Percentiles rank a stretch among this genome's conserved stretches.
phyloP scores from a whole-genome alignment of 2,329 filamentous ascomycete species.

The Huntiella decipiens region DNA sequence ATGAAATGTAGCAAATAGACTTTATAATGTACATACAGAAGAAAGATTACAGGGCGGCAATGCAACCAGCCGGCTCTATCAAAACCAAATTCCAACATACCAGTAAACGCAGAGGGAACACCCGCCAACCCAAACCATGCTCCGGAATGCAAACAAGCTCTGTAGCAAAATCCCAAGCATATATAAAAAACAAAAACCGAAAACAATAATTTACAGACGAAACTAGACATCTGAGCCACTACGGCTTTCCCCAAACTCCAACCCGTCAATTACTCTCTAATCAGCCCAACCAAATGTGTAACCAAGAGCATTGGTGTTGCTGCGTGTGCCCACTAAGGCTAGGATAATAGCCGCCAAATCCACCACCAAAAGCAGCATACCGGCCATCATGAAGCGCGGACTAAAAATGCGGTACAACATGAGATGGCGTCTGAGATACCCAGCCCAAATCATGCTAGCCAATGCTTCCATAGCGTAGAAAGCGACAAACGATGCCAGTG shows the following conservation, averaged over 20 bases:
- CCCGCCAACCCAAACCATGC: too few relatives aligned
- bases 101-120: too few relatives aligned
- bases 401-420: slow-evolving; percentile 94
- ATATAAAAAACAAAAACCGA: not conserved
- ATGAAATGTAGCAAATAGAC: too few relatives aligned
- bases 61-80: too few relatives aligned
- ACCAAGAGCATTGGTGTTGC: slow-evolving; percentile 57
- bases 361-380: slow-evolving; percentile 50
- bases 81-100: too few relatives aligned
- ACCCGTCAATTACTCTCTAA: slow-evolving; percentile 14
- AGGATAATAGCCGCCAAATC: slow-evolving; percentile 57
- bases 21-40: too few relatives aligned
- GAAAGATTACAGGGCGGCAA: too few relatives aligned
- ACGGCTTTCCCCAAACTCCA: not conserved
- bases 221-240: not conserved
- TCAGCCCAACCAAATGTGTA: slow-evolving; percentile 75
- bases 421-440: slow-evolving; percentile 69
- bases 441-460: slow-evolving; percentile 80
- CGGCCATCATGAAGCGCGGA: slow-evolving; percentile 76
- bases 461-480: slow-evolving; percentile 72
- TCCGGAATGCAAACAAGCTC: too few relatives aligned
- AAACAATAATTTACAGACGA: not conserved
- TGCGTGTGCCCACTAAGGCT: slow-evolving; percentile 53
- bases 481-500: slow-evolving; percentile 53
- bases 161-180: too few relatives aligned